phyloP scores from a whole-genome alignment of 2,329 filamentous ascomycete genomes.

The Stromatinia cepivora region DNA sequence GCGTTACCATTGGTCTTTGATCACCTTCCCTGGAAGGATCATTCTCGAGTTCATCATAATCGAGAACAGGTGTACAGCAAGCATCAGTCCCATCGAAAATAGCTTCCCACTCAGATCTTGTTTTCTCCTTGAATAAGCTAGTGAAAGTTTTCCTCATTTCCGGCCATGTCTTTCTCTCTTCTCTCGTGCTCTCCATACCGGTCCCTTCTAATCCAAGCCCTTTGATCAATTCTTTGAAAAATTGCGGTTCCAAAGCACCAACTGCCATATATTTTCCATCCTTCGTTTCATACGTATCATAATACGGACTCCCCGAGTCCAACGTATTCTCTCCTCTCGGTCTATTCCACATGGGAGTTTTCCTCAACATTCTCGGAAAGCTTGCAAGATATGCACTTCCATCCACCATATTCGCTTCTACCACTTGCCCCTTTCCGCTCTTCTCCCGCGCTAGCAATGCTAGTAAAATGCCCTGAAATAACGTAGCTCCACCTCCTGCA shows the following conservation, averaged over 20 bases:
- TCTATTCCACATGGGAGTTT: conserved; percentile 60
- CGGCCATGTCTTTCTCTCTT: conserved; percentile 67
- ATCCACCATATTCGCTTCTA: conserved; percentile 97
- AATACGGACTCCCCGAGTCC: conserved; percentile 84
- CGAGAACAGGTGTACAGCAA: conserved; percentile 85
- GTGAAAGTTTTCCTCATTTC: conserved; percentile 62
- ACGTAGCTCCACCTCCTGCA: conserved; percentile 79
- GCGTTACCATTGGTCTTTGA: conserved; percentile 67
- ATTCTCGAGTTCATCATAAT: conserved; percentile 67
- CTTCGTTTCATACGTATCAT: conserved; percentile 82
- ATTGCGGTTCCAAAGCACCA: conserved; percentile 87
- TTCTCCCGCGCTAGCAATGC: conserved; percentile 67
- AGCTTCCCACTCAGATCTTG: conserved; percentile 76
- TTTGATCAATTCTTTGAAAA: conserved; percentile 68
- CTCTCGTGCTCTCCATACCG: conserved; percentile 53
- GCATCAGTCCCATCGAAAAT: conserved; percentile 91
- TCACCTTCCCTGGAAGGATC: conserved; percentile 58
- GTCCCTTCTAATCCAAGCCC: conserved; percentile 61
- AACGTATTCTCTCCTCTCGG: conserved; percentile 74
- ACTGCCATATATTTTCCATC: conserved; percentile 82
- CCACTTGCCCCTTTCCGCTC: conserved; percentile 76
- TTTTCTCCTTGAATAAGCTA: conserved; percentile 65
- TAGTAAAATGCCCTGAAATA: conserved; percentile 79
- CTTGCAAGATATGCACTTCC: conserved; percentile 76
- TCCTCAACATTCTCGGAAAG: conserved; percentile 69